Evolutionary conservation across 495 filamentous ascomycete genomes (phyloP).

Genomic region (Podospora tetraspora): DNA sequence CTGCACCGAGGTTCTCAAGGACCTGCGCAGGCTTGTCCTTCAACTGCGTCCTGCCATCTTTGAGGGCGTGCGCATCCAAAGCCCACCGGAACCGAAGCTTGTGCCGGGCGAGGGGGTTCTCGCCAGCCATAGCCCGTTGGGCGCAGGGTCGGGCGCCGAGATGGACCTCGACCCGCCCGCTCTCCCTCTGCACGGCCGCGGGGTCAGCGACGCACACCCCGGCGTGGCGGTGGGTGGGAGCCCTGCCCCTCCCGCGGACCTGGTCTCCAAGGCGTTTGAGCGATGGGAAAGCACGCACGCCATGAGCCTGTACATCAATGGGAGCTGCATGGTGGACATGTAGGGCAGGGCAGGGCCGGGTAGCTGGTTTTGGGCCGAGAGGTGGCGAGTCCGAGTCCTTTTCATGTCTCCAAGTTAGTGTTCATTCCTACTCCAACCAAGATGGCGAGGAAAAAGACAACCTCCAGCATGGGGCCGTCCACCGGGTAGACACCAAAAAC

Average conservation of each 20-base stretch:
- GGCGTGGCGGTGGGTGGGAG: too few relatives aligned
- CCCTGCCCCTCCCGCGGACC: not conserved
- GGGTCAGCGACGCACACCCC: not conserved
- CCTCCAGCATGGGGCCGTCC: too few relatives aligned
- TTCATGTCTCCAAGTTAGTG: too few relatives aligned
- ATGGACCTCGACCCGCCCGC: not conserved
- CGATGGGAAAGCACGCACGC: slow-evolving; percentile 9
- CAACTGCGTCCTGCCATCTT: slow-evolving; percentile 22
- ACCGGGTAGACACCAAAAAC: slow-evolving; percentile 1
- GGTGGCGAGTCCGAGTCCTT: too few relatives aligned
- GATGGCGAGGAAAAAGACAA: too few relatives aligned
- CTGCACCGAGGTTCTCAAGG: slow-evolving; percentile 23
- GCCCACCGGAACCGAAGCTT: not conserved
- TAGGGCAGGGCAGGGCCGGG: not conserved
- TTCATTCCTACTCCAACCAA: too few relatives aligned
- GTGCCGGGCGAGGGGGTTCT: slow-evolving; percentile 6
- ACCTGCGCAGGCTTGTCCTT: slow-evolving; percentile 21
- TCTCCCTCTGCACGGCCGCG: not conserved
- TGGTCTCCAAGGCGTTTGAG: not conserved
- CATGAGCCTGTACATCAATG: slow-evolving; percentile 7
- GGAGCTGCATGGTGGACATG: not conserved
- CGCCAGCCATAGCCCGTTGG: too few relatives aligned
- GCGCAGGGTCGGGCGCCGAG: not conserved
- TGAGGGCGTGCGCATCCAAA: not conserved
- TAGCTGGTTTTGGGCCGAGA: not conserved